Evolutionary conservation across 1,284 basidiomycete genomes (phyloP).

Genomic region (Gymnopus androsaceus): DNA sequence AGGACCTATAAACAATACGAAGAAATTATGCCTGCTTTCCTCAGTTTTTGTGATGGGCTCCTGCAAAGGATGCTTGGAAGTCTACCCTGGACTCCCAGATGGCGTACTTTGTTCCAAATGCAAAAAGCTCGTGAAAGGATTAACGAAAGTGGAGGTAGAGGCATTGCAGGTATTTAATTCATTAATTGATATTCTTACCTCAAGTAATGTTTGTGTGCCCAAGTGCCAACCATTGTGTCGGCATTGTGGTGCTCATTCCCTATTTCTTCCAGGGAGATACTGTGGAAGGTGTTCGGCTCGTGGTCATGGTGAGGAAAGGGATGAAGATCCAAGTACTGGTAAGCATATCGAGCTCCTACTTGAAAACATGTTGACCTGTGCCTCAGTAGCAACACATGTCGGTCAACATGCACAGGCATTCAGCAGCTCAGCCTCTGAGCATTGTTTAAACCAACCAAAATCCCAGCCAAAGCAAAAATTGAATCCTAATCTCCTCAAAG

Average conservation of each 20-base stretch:
- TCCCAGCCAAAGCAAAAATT: too few species aligned
- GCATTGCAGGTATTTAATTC: background rate
- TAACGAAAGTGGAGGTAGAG: background rate
- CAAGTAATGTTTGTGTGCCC: background rate
- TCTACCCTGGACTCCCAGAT: background rate
- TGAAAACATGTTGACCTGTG: background rate
- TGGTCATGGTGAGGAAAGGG: background rate
- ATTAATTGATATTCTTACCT: background rate
- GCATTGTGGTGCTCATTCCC: slow-evolving; percentile 1
- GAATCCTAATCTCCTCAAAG: background rate
- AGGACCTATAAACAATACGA: too few species aligned
- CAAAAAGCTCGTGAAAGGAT: background rate
- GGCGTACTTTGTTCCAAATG: background rate
- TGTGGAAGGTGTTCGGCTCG: background rate
- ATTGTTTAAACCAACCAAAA: background rate
- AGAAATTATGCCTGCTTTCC: too few species aligned
- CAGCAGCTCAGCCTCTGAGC: background rate
- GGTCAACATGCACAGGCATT: background rate
- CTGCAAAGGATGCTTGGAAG: background rate
- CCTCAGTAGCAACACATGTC: background rate
- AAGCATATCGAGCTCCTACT: background rate
- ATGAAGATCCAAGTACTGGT: background rate
- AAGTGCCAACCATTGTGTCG: background rate
- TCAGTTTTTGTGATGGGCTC: too few species aligned
- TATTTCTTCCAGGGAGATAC: background rate